Percentiles rank a stretch among this genome's conserved stretches.
phyloP scores from a whole-genome alignment of 257 asterid species.

The Solanum arcanum region DNA sequence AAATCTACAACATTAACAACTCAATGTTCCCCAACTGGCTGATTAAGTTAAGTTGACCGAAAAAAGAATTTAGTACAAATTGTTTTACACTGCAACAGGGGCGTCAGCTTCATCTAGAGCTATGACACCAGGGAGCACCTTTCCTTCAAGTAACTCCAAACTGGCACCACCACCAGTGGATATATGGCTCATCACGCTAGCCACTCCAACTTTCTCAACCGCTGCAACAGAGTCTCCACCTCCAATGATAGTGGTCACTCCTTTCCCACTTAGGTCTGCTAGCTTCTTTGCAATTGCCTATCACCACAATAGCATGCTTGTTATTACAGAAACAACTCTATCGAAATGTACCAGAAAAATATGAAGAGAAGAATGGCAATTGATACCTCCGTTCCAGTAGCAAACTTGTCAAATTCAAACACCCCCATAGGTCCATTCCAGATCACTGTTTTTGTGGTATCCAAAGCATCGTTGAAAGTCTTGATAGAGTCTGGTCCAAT shows the following conservation, averaged over 20 bases:
- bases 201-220: constrained; percentile 86
- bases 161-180: constrained; percentile 97
- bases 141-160: constrained; percentile 87
- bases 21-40: constrained; percentile 16
- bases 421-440: constrained; percentile 99
- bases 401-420: constrained; percentile 84
- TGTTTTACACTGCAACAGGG: constrained; percentile 53
- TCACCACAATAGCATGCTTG: neutral
- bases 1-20: constrained; percentile 29
- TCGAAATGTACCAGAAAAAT: neutral
- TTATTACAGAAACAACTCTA: neutral
- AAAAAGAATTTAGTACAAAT: constrained; percentile 3
- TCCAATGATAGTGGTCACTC: constrained; percentile 82
- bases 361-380: neutral
- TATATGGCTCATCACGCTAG: constrained; percentile 80
- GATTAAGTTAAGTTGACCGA: neutral
- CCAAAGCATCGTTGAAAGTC: constrained; percentile 68
- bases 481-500: constrained; percentile 78
- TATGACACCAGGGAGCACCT: constrained; percentile 72
- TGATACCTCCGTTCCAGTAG: constrained; percentile 70
- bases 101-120: constrained; percentile 68
- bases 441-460: constrained; percentile 63
- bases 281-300: constrained; percentile 74
- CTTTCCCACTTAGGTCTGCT: constrained; percentile 72
- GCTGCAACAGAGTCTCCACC: constrained; percentile 97